Conservation (phyloP, 2,329 filamentous ascomycete species). For the Rhynchosporium secalis region DNA sequence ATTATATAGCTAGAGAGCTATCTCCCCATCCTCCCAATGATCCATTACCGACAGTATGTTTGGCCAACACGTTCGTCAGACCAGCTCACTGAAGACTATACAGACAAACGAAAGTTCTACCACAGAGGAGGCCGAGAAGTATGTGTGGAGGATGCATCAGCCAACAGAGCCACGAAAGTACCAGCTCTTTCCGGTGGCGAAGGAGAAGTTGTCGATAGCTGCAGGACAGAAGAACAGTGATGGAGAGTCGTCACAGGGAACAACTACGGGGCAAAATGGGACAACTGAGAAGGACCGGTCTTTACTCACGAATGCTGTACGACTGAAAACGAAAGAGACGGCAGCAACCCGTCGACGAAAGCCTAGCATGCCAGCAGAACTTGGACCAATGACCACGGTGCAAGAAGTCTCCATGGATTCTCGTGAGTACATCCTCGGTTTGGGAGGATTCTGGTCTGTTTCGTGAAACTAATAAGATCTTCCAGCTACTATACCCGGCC, state of each 20-base stretch:
- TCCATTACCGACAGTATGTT: conserved; percentile 31
- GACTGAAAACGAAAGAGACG: conserved; percentile 58
- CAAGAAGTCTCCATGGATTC: conserved; percentile 69
- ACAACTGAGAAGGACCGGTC: conserved; percentile 42
- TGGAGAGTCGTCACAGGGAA: conserved; percentile 42
- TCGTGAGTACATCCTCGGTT: conserved; percentile 50
- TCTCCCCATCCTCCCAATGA: conserved; percentile 46
- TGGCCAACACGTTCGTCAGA: conserved; percentile 4
- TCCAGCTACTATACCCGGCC: conserved; percentile 65
- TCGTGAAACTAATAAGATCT: conserved; percentile 19
- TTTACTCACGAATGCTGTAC: conserved; percentile 45
- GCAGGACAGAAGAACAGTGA: conserved; percentile 49
- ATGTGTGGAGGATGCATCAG: conserved; percentile 60
- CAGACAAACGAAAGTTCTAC: conserved; percentile 27
- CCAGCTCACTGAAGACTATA: conserved; percentile 25
- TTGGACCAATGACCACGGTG: conserved; percentile 68
- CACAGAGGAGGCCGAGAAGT: conserved; percentile 47
- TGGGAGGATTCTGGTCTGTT: background rate
- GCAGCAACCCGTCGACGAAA: conserved; percentile 60
- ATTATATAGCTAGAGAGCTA: conserved; percentile 53
- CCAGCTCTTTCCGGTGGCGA: conserved; percentile 56
- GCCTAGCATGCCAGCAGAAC: conserved; percentile 58
- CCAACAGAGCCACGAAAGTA: conserved; percentile 55
- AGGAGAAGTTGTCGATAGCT: conserved; percentile 42
- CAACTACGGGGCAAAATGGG: conserved; percentile 42